These are phyloP conservation scores for Wickerhamomyces bovis DNA, from an alignment of 805 yeast genomes.

Conservation along the genomic window DNA sequence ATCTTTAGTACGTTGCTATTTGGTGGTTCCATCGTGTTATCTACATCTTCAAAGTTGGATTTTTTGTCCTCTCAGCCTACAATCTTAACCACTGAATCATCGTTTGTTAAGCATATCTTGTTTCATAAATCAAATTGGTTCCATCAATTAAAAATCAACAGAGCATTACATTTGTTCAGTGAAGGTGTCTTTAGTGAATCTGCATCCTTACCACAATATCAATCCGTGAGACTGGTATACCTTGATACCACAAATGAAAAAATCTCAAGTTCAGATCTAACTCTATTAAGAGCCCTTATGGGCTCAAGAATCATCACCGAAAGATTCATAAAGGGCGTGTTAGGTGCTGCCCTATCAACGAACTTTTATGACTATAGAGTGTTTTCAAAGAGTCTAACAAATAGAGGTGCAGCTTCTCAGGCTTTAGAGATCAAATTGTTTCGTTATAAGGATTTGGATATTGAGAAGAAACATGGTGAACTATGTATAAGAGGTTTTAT, in stretches of 20 bases:
- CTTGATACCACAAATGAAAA: slow-evolving; percentile 5
- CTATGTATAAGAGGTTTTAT: slow-evolving; percentile 59
- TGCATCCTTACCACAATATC: slow-evolving; percentile 30
- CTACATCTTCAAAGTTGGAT: slow-evolving; percentile 20
- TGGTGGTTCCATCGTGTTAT: slow-evolving; percentile 27
- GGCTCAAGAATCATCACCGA: slow-evolving; percentile 51
- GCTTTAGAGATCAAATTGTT: slow-evolving; percentile 54
- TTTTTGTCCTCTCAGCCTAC: slow-evolving; percentile 11
- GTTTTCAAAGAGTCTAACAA: slow-evolving; percentile 30
- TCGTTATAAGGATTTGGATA: slow-evolving; percentile 24
- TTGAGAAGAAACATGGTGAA: slow-evolving; percentile 41
- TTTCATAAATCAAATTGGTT: neutral
- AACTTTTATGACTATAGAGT: slow-evolving; percentile 60
- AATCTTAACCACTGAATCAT: slow-evolving; percentile 6
- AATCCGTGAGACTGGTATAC: slow-evolving; percentile 22
- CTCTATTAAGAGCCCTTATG: slow-evolving; percentile 37
- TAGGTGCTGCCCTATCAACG: slow-evolving; percentile 56
- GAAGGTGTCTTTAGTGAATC: slow-evolving; percentile 13
- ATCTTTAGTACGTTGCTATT: slow-evolving; percentile 27
- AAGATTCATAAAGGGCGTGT: slow-evolving; percentile 34
- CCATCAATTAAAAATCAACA: slow-evolving; percentile 13
- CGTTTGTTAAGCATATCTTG: slow-evolving; percentile 6
- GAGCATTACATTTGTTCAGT: slow-evolving; percentile 19
- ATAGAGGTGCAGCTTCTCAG: slow-evolving; percentile 55
- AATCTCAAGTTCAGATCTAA: slow-evolving; percentile 27